phyloP scores from a whole-genome alignment of 352 stramenopile genomes.

The Pythium aristosporum region DNA sequence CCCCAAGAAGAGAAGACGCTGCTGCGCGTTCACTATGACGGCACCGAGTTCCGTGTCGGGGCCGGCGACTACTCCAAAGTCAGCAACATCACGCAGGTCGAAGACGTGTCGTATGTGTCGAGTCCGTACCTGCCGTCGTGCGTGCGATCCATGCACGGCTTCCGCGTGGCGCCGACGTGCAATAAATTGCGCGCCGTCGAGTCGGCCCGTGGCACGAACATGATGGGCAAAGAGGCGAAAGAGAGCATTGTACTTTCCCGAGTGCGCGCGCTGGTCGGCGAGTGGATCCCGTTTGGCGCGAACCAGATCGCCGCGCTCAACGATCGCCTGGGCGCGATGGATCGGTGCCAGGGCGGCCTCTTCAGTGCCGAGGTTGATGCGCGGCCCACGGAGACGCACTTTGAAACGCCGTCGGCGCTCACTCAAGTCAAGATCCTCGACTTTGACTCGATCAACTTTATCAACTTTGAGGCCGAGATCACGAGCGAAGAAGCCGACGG shows the following conservation, averaged over 20 bases:
- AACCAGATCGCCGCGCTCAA: conserved; percentile 98
- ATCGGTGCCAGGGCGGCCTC: conserved; percentile 95
- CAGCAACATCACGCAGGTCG: conserved; percentile 94
- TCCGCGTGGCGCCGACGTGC: conserved; percentile 87
- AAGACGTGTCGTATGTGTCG: conserved; percentile 97
- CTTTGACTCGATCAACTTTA: conserved; percentile 96
- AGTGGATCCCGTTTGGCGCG: conserved; percentile 97
- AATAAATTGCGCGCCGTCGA: conserved; percentile 93
- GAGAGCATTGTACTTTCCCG: conserved; percentile 96
- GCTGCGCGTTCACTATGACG: conserved; percentile 56
- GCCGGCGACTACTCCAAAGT: conserved; percentile 82
- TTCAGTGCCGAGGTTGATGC: conserved; percentile 94
- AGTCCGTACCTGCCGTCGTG: conserved; percentile 96
- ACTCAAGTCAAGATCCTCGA: conserved; percentile 97
- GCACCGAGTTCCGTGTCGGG: conserved; percentile 70
- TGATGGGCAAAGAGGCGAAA: conserved; percentile 92
- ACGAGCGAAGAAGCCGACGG: conserved; percentile 93
- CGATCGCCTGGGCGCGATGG: conserved; percentile 94
- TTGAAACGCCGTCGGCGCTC: conserved; percentile 90
- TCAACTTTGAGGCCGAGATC: conserved; percentile 99
- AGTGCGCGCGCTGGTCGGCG: conserved; percentile 95
- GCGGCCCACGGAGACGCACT: conserved; percentile 77
- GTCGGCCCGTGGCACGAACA: conserved; percentile 82
- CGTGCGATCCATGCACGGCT: conserved; percentile 91
- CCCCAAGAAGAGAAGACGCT: conserved; percentile 23